Conservation (phyloP, 495 filamentous ascomycete genomes). For the Usnea hakonensis region DNA sequence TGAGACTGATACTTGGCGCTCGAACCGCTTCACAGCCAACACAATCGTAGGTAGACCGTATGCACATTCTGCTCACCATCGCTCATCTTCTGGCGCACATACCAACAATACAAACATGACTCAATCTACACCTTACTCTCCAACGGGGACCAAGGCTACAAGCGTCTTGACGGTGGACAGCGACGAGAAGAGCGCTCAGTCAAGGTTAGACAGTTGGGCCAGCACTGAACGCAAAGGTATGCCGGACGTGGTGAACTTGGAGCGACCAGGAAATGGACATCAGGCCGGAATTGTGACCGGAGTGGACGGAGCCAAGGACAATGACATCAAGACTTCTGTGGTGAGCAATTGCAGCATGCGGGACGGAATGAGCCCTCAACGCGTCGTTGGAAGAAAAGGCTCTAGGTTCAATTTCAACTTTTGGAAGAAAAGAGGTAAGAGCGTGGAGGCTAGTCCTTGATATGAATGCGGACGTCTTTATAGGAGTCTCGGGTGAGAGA, state of each 20-base stretch:
- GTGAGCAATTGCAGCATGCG: constrained; percentile 10
- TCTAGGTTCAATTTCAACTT: constrained; percentile 23
- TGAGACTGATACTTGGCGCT: constrained; percentile 14
- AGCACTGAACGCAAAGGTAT: constrained; percentile 17
- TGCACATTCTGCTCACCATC: constrained; percentile 17
- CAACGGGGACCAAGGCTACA: constrained; percentile 45
- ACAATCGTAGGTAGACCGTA: constrained; percentile 11
- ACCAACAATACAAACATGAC: constrained; percentile 34
- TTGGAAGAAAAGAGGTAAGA: constrained; percentile 20
- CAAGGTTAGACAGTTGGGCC: constrained; percentile 22
- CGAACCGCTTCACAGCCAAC: constrained; percentile 8
- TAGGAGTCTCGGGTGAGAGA: background rate
- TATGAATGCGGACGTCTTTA: background rate
- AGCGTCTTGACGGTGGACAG: constrained; percentile 45
- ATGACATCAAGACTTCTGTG: constrained; percentile 19
- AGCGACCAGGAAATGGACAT: constrained; percentile 21
- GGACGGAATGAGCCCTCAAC: constrained; percentile 2
- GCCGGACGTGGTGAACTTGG: constrained; percentile 21
- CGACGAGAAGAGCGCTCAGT: constrained; percentile 33
- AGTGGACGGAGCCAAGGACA: constrained; percentile 12
- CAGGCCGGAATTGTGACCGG: constrained; percentile 1
- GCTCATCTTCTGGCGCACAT: constrained; percentile 25
- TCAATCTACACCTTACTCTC: constrained; percentile 29
- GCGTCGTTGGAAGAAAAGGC: constrained; percentile 19
- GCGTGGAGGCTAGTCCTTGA: constrained; percentile 11